Percentiles rank a stretch among this genome's conserved stretches.
phyloP scores from a whole-genome alignment of 139 green algal genomes.

The Pseudopediastrum boryanum region DNA sequence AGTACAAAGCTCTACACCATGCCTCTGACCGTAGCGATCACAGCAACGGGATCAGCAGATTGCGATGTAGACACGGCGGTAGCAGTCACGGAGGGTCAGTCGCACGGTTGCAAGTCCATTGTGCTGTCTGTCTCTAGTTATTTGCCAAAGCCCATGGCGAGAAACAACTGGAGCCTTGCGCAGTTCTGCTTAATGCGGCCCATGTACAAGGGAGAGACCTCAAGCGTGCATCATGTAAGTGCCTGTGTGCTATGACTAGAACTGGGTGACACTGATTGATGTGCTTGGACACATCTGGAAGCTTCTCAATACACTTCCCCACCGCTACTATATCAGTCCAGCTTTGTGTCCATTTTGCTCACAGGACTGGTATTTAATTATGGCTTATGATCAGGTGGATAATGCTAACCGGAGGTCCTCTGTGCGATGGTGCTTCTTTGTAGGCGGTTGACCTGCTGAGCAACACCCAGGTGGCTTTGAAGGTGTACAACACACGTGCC shows the following conservation, averaged over 20 bases:
- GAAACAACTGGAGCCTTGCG: slow-evolving; percentile 18
- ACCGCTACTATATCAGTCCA: neutral
- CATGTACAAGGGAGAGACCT: slow-evolving; percentile 34
- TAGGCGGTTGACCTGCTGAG: slow-evolving; percentile 9
- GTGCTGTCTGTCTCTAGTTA: slow-evolving; percentile 12
- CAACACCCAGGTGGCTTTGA: slow-evolving; percentile 33
- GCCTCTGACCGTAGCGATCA: no score
- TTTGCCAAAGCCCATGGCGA: slow-evolving; percentile 25
- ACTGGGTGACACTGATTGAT: neutral
- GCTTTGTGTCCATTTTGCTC: neutral
- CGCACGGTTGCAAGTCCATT: neutral
- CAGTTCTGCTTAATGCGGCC: slow-evolving; percentile 18
- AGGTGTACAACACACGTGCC: slow-evolving; percentile 54
- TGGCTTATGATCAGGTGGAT: slow-evolving; percentile 4
- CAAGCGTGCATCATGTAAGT: slow-evolving; percentile 35
- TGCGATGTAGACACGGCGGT: no score
- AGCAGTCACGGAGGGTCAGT: no score
- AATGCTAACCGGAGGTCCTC: neutral
- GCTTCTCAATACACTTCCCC: neutral
- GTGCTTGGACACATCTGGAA: neutral
- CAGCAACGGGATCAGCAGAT: no score
- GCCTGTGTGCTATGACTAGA: neutral
- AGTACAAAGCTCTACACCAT: no score
- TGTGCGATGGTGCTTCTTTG: slow-evolving; percentile 4
- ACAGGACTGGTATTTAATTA: neutral